Evolutionary conservation across 768 basidiomycete genomes (phyloP).

Genomic region (Gloeophyllum trabeum): DNA sequence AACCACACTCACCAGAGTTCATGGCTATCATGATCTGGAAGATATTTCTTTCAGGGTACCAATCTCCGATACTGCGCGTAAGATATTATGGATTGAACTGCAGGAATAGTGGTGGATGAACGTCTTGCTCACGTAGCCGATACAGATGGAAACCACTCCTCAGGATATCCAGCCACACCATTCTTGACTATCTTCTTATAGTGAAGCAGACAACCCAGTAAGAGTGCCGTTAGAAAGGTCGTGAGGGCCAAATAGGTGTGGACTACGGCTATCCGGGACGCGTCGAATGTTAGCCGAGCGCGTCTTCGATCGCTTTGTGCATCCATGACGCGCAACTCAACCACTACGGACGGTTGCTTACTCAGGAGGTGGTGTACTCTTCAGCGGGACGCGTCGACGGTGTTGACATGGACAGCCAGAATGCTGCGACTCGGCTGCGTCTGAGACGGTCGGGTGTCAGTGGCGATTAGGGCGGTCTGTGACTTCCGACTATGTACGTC

Average conservation of each 20-base stretch:
- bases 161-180: conserved; percentile 66
- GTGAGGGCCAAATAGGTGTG: conserved; percentile 57
- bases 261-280: conserved; percentile 41
- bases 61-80: conserved; percentile 70
- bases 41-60: conserved; percentile 76
- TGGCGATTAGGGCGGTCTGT: too few relatives aligned
- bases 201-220: conserved; percentile 57
- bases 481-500: too few relatives aligned
- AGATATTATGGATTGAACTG: conserved; percentile 2
- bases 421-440: too few relatives aligned
- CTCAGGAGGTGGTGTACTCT: too few relatives aligned
- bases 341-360: too few relatives aligned
- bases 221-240: conserved; percentile 57
- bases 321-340: too few relatives aligned
- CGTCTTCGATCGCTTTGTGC: too few relatives aligned
- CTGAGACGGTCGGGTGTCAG: too few relatives aligned
- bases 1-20: conserved; percentile 43
- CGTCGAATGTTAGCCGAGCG: conserved; percentile 23
- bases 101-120: neutral
- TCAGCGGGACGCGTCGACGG: too few relatives aligned
- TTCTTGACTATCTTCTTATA: conserved; percentile 84
- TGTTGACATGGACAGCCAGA: too few relatives aligned
- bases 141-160: conserved; percentile 90
- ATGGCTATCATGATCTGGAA: conserved; percentile 86
- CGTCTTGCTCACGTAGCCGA: conserved; percentile 55